A percentile compares a stretch with the other conserved stretches of the same genome.
Evolutionary conservation across 495 filamentous ascomycete genomes (phyloP).

Genomic region (Rusavskia elegans): DNA sequence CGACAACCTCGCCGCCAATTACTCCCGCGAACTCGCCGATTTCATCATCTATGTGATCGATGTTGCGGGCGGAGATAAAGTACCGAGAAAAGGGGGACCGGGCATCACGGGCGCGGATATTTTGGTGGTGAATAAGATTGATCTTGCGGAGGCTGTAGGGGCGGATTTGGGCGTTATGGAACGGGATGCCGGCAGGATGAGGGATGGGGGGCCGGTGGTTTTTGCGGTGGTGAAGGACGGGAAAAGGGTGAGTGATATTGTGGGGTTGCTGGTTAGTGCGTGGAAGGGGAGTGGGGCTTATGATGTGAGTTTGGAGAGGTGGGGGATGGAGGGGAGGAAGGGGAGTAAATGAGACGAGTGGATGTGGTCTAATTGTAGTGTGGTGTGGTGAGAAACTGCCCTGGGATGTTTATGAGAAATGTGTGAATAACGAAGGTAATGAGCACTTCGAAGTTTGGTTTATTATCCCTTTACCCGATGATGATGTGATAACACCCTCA

Average conservation of each 20-base stretch:
- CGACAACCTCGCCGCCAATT: slow-evolving; percentile 95
- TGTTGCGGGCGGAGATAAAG: slow-evolving; percentile 92
- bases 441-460: too few relatives aligned
- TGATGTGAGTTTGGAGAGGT: slow-evolving; percentile 35
- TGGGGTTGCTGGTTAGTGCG: slow-evolving; percentile 75
- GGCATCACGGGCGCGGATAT: slow-evolving; percentile 92
- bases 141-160: slow-evolving; percentile 79
- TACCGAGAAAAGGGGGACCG: slow-evolving; percentile 88
- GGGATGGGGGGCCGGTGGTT: slow-evolving; percentile 90
- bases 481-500: too few relatives aligned
- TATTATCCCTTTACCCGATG: too few relatives aligned
- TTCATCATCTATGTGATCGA: slow-evolving; percentile 98
- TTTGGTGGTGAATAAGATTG: slow-evolving; percentile 90
- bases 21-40: slow-evolving; percentile 82
- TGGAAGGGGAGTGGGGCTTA: slow-evolving; percentile 79
- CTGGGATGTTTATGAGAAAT: too few relatives aligned
- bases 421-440: too few relatives aligned
- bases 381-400: too few relatives aligned
- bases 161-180: slow-evolving; percentile 93
- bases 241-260: slow-evolving; percentile 67
- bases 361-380: too few relatives aligned
- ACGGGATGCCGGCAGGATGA: slow-evolving; percentile 82
- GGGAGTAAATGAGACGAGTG: slow-evolving; percentile 21
- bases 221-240: slow-evolving; percentile 95
- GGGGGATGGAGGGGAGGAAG: slow-evolving; percentile 33